phyloP scores from a whole-genome alignment of 192 early-diverging fungal species.

The Coemansia sp. region DNA sequence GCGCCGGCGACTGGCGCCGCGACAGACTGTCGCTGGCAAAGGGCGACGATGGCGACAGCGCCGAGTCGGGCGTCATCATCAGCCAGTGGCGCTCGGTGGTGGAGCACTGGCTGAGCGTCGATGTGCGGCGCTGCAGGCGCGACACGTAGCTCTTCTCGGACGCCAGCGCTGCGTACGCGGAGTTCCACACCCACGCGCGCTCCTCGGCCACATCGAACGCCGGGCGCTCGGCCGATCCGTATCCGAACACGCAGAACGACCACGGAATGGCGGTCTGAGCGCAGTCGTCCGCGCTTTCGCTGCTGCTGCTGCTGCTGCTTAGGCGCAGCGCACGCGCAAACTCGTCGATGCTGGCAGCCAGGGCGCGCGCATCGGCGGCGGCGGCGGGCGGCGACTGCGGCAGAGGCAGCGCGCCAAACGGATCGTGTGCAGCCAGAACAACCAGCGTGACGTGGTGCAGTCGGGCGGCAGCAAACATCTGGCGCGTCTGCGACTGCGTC shows the following conservation, averaged over 20 bases:
- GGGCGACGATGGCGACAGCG: background rate
- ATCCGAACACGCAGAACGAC: conserved; percentile 35
- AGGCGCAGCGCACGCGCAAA: conserved; percentile 40
- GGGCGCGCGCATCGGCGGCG: background rate
- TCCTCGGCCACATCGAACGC: conserved; percentile 25
- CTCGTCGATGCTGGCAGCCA: conserved; percentile 24
- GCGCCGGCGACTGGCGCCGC: conserved; percentile 27
- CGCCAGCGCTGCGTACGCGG: background rate
- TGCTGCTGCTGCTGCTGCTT: background rate
- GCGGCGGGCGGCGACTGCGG: background rate
- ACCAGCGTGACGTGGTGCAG: conserved; percentile 37
- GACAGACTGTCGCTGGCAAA: conserved; percentile 28
- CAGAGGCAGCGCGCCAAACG: conserved; percentile 16
- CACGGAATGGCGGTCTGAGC: background rate
- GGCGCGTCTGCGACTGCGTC: conserved; percentile 15
- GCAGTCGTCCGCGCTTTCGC: background rate
- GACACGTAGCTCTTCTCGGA: conserved; percentile 6
- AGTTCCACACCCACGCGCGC: conserved; percentile 25
- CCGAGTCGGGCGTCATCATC: conserved; percentile 24
- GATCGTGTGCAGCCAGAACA: conserved; percentile 21
- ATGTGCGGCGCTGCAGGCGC: conserved; percentile 26
- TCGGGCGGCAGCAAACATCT: conserved; percentile 29
- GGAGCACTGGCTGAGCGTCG: conserved; percentile 52
- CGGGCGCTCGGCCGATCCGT: conserved; percentile 15
- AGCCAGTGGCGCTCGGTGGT: conserved; percentile 54